These are phyloP conservation scores for Apophysomyces sp. DNA, from an alignment of 371 early-diverging fungal species.

Conservation along the genomic window DNA sequence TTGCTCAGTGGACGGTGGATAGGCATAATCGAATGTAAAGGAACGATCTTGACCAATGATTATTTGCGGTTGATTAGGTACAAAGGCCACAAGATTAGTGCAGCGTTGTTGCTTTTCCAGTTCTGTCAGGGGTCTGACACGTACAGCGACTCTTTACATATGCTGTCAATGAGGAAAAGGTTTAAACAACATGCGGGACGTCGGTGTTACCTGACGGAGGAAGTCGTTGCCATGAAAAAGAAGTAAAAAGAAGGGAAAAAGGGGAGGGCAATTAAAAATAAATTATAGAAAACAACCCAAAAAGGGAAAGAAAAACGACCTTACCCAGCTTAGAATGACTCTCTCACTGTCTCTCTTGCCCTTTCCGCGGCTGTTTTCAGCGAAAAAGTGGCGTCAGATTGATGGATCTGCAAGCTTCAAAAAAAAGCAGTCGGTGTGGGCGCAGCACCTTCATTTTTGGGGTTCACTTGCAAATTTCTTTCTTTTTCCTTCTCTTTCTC, in stretches of 20 bases:
- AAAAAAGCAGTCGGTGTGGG: conserved; percentile 1
- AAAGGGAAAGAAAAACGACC: background rate
- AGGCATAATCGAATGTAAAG: conserved; percentile 90
- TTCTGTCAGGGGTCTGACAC: conserved; percentile 52
- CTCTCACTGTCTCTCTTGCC: too few species aligned
- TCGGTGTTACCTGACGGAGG: conserved; percentile 22
- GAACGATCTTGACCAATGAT: conserved; percentile 59
- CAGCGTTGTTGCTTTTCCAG: conserved; percentile 68
- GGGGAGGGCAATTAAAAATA: background rate
- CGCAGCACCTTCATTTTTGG: background rate
- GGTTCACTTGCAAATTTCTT: background rate
- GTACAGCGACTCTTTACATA: conserved; percentile 23
- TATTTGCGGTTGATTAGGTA: conserved; percentile 63
- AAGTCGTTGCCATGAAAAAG: conserved; percentile 11
- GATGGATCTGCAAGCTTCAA: background rate
- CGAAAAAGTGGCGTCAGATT: background rate
- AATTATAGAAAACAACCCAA: conserved; percentile 2
- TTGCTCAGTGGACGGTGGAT: conserved; percentile 72
- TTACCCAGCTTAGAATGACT: background rate
- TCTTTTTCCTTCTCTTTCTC: background rate
- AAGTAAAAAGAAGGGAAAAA: background rate
- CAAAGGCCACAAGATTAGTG: conserved; percentile 59
- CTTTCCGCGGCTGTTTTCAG: background rate
- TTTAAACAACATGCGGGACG: background rate
- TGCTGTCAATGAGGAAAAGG: background rate